Evolutionary conservation across 1,284 basidiomycete genomes (phyloP), one percentile per base, ranked within the genome.

Genomic region (Omphalotus olearius): DNA sequence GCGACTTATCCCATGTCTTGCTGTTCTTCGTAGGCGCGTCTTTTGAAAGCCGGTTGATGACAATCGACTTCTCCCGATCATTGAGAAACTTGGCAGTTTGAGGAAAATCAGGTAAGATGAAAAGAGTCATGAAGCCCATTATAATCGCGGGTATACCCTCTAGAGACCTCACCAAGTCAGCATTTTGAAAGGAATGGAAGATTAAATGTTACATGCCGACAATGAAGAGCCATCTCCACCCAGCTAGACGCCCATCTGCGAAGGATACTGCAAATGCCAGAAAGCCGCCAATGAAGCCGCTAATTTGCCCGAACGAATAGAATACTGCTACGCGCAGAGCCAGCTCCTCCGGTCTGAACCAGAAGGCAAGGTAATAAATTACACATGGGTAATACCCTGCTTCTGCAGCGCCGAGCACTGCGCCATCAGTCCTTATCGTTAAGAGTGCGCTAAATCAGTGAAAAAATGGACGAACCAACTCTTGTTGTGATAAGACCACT

Each of bases 311-410:
- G 41, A 50, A 51, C 4, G 59, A 59, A 47, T 61, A 61, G 37
- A 61, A 53, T 28, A 53, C 51, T 2, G 59, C 59, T 10, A 60
- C 50, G 18, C 59, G 54, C 6, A 59, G 43, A 1, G 59, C 56
- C 0, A 60, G 49, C 20, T 60, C 59, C 14, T 55, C 57, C 16
- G 57, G 57, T 38, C 44, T 57, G 47, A 56, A 60, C 59, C 59
- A 60, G 47, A 60, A 60, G 1, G 59, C 55, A 45, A 57, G 40
- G 33, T 57, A 59, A 45, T 59, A 50, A 28, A 60, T 54, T 10
- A 60, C 54, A 20, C 59, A 53, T 1, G 59, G 59, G 38, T 55
- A 60, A 41, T 60, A 60, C 37, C 59, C 59, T n/a, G 59, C 59
- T 50, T 60, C 59, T 4, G 56, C 47, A 28, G 57, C 55, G 23